Conservation (phyloP, 768 basidiomycete species). For the Mycena indigotica region DNA sequence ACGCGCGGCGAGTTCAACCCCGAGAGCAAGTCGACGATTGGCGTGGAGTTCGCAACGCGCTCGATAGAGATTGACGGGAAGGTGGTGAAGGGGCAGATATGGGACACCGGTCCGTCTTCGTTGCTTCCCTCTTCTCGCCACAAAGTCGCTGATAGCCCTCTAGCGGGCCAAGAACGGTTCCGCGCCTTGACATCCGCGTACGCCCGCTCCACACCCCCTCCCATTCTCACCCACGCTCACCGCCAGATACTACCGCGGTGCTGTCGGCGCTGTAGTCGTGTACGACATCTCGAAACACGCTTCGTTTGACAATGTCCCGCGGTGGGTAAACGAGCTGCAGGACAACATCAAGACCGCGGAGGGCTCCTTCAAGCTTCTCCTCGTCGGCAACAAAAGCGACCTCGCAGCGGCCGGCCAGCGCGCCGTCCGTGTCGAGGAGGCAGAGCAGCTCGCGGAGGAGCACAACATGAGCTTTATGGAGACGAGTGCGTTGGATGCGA, state of each 20-base stretch:
- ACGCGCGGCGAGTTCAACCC: slow-evolving; percentile 3
- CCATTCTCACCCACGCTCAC: background rate
- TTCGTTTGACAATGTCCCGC: background rate
- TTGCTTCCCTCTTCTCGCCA: background rate
- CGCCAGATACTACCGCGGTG: slow-evolving; percentile 1
- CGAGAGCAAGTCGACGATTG: background rate
- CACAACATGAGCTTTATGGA: background rate
- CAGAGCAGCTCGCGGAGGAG: background rate
- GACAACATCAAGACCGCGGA: background rate
- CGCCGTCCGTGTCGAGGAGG: background rate
- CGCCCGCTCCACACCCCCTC: background rate
- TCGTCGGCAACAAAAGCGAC: background rate
- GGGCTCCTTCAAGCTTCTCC: background rate
- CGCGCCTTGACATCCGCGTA: slow-evolving; percentile 1
- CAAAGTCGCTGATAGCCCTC: background rate
- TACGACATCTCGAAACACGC: slow-evolving; percentile 2
- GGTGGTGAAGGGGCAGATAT: background rate
- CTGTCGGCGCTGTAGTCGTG: background rate
- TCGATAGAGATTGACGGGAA: background rate
- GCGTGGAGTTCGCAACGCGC: background rate
- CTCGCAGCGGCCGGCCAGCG: background rate
- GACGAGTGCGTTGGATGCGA: slow-evolving; percentile 3
- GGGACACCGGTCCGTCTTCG: background rate
- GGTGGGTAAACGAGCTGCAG: background rate
- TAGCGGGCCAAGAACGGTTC: slow-evolving; percentile 2